Evolutionary conservation across 306 rosid genomes (phyloP), one percentile per base, ranked within the genome.

Genomic region (Alnus glutinosa): DNA sequence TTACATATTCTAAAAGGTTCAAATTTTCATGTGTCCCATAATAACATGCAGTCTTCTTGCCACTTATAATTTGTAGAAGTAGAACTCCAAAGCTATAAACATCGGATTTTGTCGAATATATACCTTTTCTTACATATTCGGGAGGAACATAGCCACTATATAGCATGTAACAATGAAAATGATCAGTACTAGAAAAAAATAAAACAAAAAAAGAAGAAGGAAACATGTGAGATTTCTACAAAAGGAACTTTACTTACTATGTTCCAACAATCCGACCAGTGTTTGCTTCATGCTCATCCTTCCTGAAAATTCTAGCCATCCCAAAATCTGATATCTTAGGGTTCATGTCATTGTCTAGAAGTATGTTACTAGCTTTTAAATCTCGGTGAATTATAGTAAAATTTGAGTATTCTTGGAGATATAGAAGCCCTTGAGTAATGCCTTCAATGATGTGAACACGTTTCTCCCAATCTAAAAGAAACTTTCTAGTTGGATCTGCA

Each of bases 271-370:
- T 78, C 32, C 79, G 77, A 18, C 2, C 10, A 2, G 85, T 85
- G 68, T 82, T 87, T 64, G 86, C 88, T 80, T 85, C 83, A 1
- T 1, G 37, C 68, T 55, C 73, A 16, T 77, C 79, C 62, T 81
- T 80, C 4, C 54, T 15, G 1, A 80, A 85, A 58, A 80, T 71
- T 77, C 48, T 85, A 5, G 83, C 80, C 78, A 87, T 82, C 0
- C 87, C 85, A 68, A 85, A 87, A 62, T 87, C 85, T 9, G 85
- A 82, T 1, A 87, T 85, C 63, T 87, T 87, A 42, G 85, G 76
- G 1, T 57, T 82, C 78, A 84, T 74, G 9, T 79, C 81, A 0
- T 28, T 1, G 49, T 77, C 83, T 16, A 82, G 57, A 54, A 78
- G 79, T 46, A 87, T 84, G 50, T 83, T 86, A 57, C 87, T 81